phyloP scores from a whole-genome alignment of 2,329 filamentous ascomycete species.

The Alternaria hordeiaustralica region DNA sequence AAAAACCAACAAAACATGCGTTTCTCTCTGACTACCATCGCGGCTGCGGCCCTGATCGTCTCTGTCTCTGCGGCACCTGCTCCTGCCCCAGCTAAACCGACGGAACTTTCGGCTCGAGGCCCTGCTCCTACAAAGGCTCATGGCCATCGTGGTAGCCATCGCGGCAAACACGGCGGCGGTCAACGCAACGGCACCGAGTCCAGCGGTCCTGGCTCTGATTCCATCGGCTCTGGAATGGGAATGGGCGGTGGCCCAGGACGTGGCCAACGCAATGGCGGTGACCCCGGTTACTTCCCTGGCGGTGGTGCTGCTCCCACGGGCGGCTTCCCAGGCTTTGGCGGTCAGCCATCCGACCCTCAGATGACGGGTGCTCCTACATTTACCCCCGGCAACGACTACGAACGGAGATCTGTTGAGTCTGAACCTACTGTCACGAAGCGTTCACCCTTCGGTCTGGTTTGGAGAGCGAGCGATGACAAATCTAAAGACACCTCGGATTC shows the following conservation, averaged over 20 bases:
- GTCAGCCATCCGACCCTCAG: not conserved
- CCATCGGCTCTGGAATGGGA: not conserved
- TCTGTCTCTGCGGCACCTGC: slow-evolving; percentile 25
- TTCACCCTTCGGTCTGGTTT: not conserved
- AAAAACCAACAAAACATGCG: slow-evolving; percentile 23
- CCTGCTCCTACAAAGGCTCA: not conserved
- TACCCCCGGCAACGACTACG: not conserved
- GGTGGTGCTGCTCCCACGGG: slow-evolving; percentile 12
- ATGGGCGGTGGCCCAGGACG: not conserved
- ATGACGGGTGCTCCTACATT: slow-evolving; percentile 12
- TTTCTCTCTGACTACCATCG: slow-evolving; percentile 29
- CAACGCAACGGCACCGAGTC: not conserved
- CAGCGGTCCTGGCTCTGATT: not conserved
- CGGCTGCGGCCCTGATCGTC: slow-evolving; percentile 26
- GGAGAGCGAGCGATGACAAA: not conserved
- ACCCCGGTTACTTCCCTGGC: slow-evolving; percentile 12
- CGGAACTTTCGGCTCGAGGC: not conserved
- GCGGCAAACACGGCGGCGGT: not conserved
- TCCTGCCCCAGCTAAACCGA: not conserved
- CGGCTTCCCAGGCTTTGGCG: slow-evolving; percentile 6
- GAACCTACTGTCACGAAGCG: slow-evolving; percentile 8
- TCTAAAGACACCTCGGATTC: not conserved
- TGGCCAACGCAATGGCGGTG: not conserved
- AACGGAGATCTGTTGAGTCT: slow-evolving; percentile 19
- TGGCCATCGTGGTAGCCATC: not conserved